Percentiles rank a stretch among this genome's conserved stretches.
Evolutionary conservation across 2,329 filamentous ascomycete genomes (phyloP).

Genomic region (Colletotrichum cuscutae): DNA sequence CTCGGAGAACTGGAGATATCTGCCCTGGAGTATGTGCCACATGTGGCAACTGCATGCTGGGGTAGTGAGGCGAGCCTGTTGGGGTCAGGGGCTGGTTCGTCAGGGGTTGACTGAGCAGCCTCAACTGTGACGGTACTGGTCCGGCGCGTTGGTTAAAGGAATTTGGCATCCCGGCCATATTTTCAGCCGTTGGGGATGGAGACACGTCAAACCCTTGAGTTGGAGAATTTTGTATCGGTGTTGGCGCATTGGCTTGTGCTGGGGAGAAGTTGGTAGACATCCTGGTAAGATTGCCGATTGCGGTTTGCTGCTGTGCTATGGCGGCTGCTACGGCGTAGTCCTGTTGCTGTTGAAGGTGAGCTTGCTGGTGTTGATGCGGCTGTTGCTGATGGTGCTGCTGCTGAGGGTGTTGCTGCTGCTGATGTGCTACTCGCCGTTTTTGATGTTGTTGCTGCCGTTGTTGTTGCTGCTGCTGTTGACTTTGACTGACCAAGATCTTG

Average conservation of each 20-base stretch:
- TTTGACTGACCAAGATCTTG: constrained; percentile 1
- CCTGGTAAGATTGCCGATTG: background rate
- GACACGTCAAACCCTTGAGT: constrained; percentile 7
- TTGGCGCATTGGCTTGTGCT: background rate
- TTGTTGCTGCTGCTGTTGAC: background rate
- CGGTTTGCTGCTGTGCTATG: background rate
- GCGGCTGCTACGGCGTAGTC: background rate
- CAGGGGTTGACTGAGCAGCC: background rate
- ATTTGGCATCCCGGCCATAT: background rate
- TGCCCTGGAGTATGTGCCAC: constrained; percentile 1
- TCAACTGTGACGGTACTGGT: background rate
- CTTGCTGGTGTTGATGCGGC: background rate
- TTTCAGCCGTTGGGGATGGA: constrained; percentile 12
- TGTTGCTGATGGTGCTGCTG: background rate
- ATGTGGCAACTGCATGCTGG: constrained; percentile 12
- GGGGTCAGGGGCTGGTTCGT: constrained; percentile 19
- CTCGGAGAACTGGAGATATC: constrained; percentile 18
- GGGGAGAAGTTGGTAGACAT: constrained; percentile 3
- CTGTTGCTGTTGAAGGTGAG: background rate
- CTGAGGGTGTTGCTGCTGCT: background rate
- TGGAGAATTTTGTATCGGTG: background rate
- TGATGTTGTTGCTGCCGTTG: background rate
- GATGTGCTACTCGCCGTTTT: background rate
- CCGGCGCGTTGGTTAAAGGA: background rate
- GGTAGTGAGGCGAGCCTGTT: constrained; percentile 19